phyloP scores from a whole-genome alignment of 1,284 basidiomycete species.

The Meira miltonrushii region DNA sequence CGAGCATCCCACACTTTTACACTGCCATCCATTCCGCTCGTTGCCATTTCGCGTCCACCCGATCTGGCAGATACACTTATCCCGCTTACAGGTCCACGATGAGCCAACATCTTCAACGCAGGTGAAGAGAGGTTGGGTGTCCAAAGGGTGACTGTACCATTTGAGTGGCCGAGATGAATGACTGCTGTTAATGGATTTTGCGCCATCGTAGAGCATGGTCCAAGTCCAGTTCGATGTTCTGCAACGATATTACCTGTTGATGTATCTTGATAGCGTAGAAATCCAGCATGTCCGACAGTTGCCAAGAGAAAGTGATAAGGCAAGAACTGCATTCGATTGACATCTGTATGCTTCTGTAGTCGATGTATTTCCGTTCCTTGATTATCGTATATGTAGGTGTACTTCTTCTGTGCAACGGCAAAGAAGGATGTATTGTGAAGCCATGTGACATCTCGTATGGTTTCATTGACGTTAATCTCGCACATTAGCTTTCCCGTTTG shows the following conservation, averaged over 20 bases:
- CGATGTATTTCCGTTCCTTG: slow-evolving; percentile 80
- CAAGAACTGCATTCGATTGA: slow-evolving; percentile 82
- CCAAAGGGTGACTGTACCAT: slow-evolving; percentile 84
- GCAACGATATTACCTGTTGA: slow-evolving; percentile 83
- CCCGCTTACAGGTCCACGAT: slow-evolving; percentile 77
- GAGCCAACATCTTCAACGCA: slow-evolving; percentile 83
- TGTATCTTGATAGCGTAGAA: slow-evolving; percentile 93
- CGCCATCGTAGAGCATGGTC: slow-evolving; percentile 76
- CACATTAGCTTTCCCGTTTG: slow-evolving; percentile 77
- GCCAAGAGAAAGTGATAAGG: slow-evolving; percentile 94
- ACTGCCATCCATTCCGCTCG: slow-evolving; percentile 76
- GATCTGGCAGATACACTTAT: slow-evolving; percentile 70
- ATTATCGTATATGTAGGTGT: slow-evolving; percentile 93
- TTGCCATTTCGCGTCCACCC: slow-evolving; percentile 83
- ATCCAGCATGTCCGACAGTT: slow-evolving; percentile 77
- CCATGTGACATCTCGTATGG: slow-evolving; percentile 85
- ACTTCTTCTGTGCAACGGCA: slow-evolving; percentile 93
- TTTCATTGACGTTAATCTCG: slow-evolving; percentile 84
- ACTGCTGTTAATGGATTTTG: slow-evolving; percentile 88
- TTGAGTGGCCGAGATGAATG: slow-evolving; percentile 77
- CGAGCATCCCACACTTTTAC: slow-evolving; percentile 94
- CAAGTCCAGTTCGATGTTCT: slow-evolving; percentile 67
- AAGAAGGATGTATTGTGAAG: slow-evolving; percentile 87
- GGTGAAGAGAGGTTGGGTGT: slow-evolving; percentile 88
- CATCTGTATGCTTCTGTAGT: slow-evolving; percentile 72